Base-by-base conservation (phyloP, 1,284 basidiomycete species). In the Cutaneotrichosporon daszewskae region DNA sequence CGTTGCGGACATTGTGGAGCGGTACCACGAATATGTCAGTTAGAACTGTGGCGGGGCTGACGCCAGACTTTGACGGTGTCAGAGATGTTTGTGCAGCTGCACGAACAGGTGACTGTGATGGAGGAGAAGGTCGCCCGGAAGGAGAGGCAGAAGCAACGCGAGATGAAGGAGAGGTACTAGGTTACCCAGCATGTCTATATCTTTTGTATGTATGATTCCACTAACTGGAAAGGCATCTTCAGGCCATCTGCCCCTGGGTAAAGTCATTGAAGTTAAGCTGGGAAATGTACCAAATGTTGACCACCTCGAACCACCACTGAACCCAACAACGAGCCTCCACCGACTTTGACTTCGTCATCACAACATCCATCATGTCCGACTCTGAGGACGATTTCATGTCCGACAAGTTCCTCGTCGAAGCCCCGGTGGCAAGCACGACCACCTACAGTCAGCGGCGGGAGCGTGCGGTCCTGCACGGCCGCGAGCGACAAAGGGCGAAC, bases 341-440 rank as follows among this genome's bases (percentile, higher is more conserved):
- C 16, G 36, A 10, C 25, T 4, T 4, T 11, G 25, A 26, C 25
- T 7, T 27, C 12, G 25, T 13, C 36, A 37, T 27, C 20, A 23
- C 28, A 24, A 23, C 33, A 9, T 26, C 23, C 20, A 27, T 37
- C 12, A 68, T 68, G 65, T 66, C 67, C 26, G 66, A 68, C 56
- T 68, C 65, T 0, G 69, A 71, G 40, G 69, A 72, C 32, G 69
- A 72, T 49, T 72, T 72, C 59, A 72, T 72, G 69, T 70, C 68
- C 14, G 69, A 72, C 60, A 72, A 70, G 53, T 72, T 60, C 55
- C 62, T 72, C 26, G 53, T 64, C 23, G 63, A 66, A 2, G 35
- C 55, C 4, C 36, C 45, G 14, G 5, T 33, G 5, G 28, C 36
- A 3, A 12, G 32, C 16, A 22, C 58, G 10, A 54, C 55, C 41